Conservation (phyloP, 1,284 basidiomycete genomes). For the Microbotryum intermedium region DNA sequence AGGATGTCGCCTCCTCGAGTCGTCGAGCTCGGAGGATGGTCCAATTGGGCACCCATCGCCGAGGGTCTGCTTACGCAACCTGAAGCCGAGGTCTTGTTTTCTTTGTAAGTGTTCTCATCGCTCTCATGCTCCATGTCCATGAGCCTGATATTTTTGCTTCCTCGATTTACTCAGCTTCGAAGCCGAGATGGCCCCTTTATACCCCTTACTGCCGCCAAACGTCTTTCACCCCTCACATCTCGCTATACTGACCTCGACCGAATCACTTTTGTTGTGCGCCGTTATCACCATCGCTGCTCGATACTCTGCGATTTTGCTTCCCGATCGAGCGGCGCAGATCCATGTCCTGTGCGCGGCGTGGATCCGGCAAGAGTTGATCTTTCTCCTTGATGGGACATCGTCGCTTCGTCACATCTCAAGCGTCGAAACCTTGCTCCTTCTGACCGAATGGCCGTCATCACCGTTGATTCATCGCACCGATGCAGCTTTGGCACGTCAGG, state of each 20-base stretch:
- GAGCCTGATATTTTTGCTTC: neutral
- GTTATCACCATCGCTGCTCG: constrained; percentile 27
- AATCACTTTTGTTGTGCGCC: constrained; percentile 23
- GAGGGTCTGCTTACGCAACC: constrained; percentile 17
- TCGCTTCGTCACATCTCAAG: constrained; percentile 20
- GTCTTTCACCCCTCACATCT: constrained; percentile 22
- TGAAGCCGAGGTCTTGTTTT: constrained; percentile 21
- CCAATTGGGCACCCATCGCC: constrained; percentile 15
- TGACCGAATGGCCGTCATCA: constrained; percentile 25
- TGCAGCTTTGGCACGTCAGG: neutral
- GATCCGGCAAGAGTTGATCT: constrained; percentile 15
- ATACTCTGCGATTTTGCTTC: constrained; percentile 13
- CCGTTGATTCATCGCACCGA: constrained; percentile 10
- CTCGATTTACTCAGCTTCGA: constrained; percentile 16
- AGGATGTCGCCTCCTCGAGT: neutral
- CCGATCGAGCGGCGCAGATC: constrained; percentile 10
- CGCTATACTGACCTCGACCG: constrained; percentile 15
- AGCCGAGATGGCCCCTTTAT: constrained; percentile 20
- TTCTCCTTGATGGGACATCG: constrained; percentile 16
- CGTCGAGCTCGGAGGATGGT: constrained; percentile 7
- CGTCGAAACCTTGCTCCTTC: constrained; percentile 24
- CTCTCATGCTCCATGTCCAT: neutral
- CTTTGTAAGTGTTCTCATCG: constrained; percentile 10
- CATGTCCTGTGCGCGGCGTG: constrained; percentile 19
- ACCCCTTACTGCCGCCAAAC: constrained; percentile 24